These are phyloP conservation scores for Lactifluus subvellereus DNA, from an alignment of 768 basidiomycete genomes.

Conservation along the genomic window DNA sequence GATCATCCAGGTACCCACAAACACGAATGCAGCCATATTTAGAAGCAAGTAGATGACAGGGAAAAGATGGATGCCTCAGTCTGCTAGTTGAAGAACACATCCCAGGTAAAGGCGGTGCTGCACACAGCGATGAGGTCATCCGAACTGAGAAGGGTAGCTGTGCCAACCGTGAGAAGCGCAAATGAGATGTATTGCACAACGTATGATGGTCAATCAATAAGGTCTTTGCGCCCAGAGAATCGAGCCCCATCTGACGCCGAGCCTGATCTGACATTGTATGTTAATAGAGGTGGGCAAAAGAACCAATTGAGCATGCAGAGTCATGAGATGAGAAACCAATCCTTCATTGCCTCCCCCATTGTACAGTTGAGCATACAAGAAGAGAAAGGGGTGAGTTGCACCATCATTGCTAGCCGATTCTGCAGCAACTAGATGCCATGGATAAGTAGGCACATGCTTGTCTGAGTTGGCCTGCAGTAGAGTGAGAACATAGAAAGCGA, in stretches of 20 bases:
- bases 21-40: constrained; percentile 93
- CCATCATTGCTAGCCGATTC: constrained; percentile 96
- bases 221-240: constrained; percentile 62
- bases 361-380: constrained; percentile 41
- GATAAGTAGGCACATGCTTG: constrained; percentile 88
- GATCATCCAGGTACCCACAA: constrained; percentile 97
- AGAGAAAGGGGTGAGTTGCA: constrained; percentile 59
- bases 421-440: constrained; percentile 56
- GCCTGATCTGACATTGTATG: constrained; percentile 52
- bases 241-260: constrained; percentile 72
- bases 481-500: too few species aligned
- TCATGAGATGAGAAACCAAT: constrained; percentile 89
- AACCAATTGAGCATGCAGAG: constrained; percentile 44
- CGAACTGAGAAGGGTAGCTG: too few species aligned
- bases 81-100: constrained; percentile 87
- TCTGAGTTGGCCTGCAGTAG: constrained; percentile 34
- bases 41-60: constrained; percentile 92
- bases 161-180: too few species aligned
- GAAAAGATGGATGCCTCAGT: constrained; percentile 94
- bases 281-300: constrained; percentile 1
- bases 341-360: constrained; percentile 61
- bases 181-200: too few species aligned
- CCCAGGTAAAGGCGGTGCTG: constrained; percentile 95
- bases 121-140: constrained; percentile 92
- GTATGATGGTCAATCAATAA: too few species aligned